Evolutionary conservation across 495 filamentous ascomycete species (phyloP), one percentile per base, ranked within the genome.

Genomic region (Aspergillus wentii): DNA sequence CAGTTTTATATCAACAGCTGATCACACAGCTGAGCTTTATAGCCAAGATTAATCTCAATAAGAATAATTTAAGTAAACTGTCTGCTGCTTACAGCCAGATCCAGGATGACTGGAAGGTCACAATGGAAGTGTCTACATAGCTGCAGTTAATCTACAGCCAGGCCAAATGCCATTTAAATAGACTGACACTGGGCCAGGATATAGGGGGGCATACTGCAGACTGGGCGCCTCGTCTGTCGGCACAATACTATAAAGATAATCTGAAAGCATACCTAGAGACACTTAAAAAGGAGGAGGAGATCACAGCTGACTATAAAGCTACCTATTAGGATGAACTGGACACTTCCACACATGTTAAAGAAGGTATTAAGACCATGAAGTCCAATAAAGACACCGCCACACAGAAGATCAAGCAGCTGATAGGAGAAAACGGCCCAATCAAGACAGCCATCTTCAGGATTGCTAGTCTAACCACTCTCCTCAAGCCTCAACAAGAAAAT

Each of bases 211-310:
- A 39, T 21, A 18, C 17, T 1, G 27, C 13, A 5, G 8, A 17
- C 15, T 39, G 36, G 36, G 36, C 20, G 10, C 36, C 36, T 1
- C 36, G 36, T 2, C 17, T 39, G 25, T 39, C 36, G 11, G 17
- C 19, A 16, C 14, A 17, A 8, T 34, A 17, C 18, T 34, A 34
- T 21, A 16, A 34, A 6, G 31, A 21, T 6, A 13, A 21, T 4
- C 8, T 34, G 9, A 8, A 34, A 5, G 6, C 8, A 16, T 6
- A 18, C 4, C 31, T 34, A 8, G 18, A 17, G 5, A 8, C 8
- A 7, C 19, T 18, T 4, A 17, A 8, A 16, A 8, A 18, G 6
- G 31, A 18, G 17, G 18, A 17, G 8, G 6, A 8, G 14, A 16
- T 13, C 4, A 18, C 14, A 5, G 8, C 16, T 6, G 18, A 34